A percentile compares a stretch with the other conserved stretches of the same genome.
phyloP scores from a whole-genome alignment of 495 filamentous ascomycete genomes.

The Trichocladium uniseriatum region DNA sequence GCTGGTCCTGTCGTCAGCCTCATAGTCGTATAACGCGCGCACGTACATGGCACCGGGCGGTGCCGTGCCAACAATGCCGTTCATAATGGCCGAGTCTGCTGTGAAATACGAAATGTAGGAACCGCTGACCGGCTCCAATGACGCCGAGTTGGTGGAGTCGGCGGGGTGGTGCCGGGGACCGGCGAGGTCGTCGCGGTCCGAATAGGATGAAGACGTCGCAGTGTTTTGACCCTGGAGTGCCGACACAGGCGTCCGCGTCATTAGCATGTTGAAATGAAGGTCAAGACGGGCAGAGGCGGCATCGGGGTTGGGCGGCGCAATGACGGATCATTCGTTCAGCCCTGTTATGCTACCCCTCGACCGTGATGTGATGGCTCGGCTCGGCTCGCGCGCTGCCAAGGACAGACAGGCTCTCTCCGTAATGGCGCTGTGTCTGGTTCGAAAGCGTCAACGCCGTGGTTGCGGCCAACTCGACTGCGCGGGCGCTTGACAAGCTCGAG shows the following conservation, averaged over 20 bases:
- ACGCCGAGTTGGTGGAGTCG: constrained; percentile 27
- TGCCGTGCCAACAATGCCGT: constrained; percentile 59
- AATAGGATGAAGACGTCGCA: constrained; percentile 24
- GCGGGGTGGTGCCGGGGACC: neutral
- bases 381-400: neutral
- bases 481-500: constrained; percentile 20
- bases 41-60: constrained; percentile 79
- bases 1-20: constrained; percentile 92
- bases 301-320: constrained; percentile 2
- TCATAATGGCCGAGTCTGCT: constrained; percentile 43
- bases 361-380: neutral
- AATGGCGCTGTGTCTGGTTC: neutral
- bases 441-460: neutral
- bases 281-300: constrained; percentile 8
- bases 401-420: too few relatives aligned
- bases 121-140: constrained; percentile 28
- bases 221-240: constrained; percentile 38
- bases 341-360: neutral
- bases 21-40: constrained; percentile 93
- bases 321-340: neutral
- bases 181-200: neutral
- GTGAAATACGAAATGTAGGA: constrained; percentile 16
- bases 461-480: neutral
- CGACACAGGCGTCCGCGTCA: constrained; percentile 42
- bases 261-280: constrained; percentile 39